Base-by-base conservation (phyloP, 2,329 filamentous ascomycete species). In the Tricladium varicosporioides region DNA sequence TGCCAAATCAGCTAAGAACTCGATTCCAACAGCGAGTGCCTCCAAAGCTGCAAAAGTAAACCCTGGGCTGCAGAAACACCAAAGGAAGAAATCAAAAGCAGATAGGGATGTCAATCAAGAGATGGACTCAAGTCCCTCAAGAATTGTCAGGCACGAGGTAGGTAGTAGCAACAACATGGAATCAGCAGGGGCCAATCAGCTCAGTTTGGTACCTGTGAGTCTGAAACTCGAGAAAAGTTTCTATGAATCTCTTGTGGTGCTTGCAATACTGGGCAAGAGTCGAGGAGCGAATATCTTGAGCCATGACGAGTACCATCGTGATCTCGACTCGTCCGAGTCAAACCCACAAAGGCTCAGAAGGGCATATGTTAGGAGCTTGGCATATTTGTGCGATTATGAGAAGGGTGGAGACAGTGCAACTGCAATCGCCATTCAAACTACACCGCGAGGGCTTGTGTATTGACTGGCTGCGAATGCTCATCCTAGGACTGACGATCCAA, bases 381-480 rank as follows among this genome's bases (percentile, higher is more conserved):
- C 75, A 8, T 78, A 74, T 60, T 60, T 81, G 5, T 79, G 76
- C 58, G 78, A 80, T 54, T 73, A 73, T 48, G 60, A 67, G 0
- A 80, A 78, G 59, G 78, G 78, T 0, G 79, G 78, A 2, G 60
- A 67, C 2, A 73, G 73, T 0, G 75, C 73, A n/a, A 75, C 78
- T 0, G 72, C 79, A 0, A 72, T 81, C 22, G 77, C 71, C 0
- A 61, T 79, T 1, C 72, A 80, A 57, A 65, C 73, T 0, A 57
- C 45, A 0, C 40, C 62, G 1, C 56, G 71, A 0, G 60, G 62
- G n/a, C 71, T 70, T 51, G 65, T 70, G 2, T 77, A 78, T 42
- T 80, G 77, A 74, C 50, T 80, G 7, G 73, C 78, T 2, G 72
- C 71, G 1, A 81, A 80, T 56, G 9, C 57, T 8, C 7, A 3